phyloP scores from a whole-genome alignment of 345 rosid species.

The Jatropha curcas region DNA sequence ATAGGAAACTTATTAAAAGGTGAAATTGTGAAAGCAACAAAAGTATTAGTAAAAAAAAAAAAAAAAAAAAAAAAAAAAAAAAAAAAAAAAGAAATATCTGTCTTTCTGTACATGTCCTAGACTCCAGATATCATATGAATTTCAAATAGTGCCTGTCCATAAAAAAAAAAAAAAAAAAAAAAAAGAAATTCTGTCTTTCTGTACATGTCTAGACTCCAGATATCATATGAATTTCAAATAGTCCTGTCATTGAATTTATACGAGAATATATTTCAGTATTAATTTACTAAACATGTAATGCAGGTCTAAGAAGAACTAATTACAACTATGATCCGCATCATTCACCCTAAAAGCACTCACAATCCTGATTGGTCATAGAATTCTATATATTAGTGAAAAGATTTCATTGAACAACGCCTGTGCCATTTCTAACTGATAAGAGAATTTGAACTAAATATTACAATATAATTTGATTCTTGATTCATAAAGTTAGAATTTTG shows the following conservation, averaged over 20 bases:
- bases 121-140: neutral
- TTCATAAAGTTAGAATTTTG: neutral
- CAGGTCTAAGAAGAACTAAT: no score
- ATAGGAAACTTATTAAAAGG: neutral
- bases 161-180: no score
- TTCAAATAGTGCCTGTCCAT: neutral
- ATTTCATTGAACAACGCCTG: neutral
- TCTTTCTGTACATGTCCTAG: neutral
- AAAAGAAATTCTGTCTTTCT: neutral
- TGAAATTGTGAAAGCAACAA: neutral
- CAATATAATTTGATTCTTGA: neutral
- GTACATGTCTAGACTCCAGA: neutral
- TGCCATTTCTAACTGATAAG: neutral
- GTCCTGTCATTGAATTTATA: neutral
- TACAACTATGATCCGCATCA: no score
- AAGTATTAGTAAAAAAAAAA: no score
- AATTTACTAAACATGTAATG: no score
- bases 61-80: no score
- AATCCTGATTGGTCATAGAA: no score
- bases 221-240: neutral
- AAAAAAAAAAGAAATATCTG: neutral
- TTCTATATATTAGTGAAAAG: neutral
- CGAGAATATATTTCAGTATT: neutral
- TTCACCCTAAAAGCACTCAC: no score
- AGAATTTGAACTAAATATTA: neutral